phyloP scores from a whole-genome alignment of 805 yeast genomes.

The Wickerhamiella occidentalis region DNA sequence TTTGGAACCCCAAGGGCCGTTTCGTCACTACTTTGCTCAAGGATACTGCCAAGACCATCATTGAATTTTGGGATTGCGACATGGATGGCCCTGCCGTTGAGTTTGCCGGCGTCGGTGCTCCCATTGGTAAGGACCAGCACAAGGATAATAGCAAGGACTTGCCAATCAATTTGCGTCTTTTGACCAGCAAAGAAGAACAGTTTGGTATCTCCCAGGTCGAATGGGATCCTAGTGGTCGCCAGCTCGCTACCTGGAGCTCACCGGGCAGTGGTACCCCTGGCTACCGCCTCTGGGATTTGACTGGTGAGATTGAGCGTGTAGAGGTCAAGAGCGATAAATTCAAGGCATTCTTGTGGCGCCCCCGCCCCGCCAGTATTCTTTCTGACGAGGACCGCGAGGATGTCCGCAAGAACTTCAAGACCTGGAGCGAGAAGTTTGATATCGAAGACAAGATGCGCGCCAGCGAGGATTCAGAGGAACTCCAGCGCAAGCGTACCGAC shows the following conservation, averaged over 20 bases:
- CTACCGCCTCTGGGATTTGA: conserved; percentile 72
- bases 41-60: conserved; percentile 39
- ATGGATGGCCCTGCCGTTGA: conserved; percentile 36
- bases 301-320: conserved; percentile 64
- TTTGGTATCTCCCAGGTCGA: conserved; percentile 64
- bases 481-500: conserved; percentile 71
- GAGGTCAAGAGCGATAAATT: conserved; percentile 62
- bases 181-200: conserved; percentile 47
- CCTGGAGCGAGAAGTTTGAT: conserved; percentile 85
- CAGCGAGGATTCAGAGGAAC: conserved; percentile 78
- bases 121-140: conserved; percentile 27
- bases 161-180: conserved; percentile 45
- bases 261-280: conserved; percentile 76
- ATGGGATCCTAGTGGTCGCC: conserved; percentile 97
- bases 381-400: conserved; percentile 72
- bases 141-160: conserved; percentile 37
- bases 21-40: conserved; percentile 46
- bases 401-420: conserved; percentile 79
- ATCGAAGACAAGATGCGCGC: conserved; percentile 94
- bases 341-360: conserved; percentile 92
- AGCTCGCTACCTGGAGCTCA: conserved; percentile 77
- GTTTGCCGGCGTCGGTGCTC: conserved; percentile 16
- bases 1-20: conserved; percentile 91
- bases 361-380: conserved; percentile 76
- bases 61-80: conserved; percentile 79